Evolutionary conservation across 306 rosid genomes (phyloP).

Genomic region (Gastrolobium villosum): DNA sequence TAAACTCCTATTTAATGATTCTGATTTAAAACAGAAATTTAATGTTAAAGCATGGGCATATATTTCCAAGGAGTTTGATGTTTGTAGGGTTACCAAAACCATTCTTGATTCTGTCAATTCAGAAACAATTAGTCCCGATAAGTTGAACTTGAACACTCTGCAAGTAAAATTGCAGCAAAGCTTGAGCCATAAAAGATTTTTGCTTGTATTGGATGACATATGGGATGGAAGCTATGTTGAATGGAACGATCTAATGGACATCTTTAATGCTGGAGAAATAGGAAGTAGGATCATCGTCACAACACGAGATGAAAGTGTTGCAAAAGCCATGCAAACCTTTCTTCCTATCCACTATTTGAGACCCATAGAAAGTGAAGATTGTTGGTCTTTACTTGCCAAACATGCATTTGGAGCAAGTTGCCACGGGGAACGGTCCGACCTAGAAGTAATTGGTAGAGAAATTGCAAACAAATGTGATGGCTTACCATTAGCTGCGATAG

Average conservation of each 20-base stretch:
- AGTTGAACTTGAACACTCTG: slow-evolving; percentile 43
- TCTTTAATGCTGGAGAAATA: too few species aligned
- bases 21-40: not conserved
- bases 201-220: slow-evolving; percentile 48
- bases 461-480: slow-evolving; percentile 57
- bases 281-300: too few species aligned
- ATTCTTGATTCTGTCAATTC: slow-evolving; percentile 40
- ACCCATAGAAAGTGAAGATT: too few species aligned
- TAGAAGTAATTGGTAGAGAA: slow-evolving; percentile 49
- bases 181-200: too few species aligned
- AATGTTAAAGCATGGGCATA: slow-evolving; percentile 19
- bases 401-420: too few species aligned
- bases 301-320: too few species aligned
- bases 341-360: too few species aligned
- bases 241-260: slow-evolving; percentile 46
- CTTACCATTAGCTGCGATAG: slow-evolving; percentile 57
- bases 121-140: slow-evolving; percentile 33
- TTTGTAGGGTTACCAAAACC: slow-evolving; percentile 46
- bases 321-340: too few species aligned
- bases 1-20: slow-evolving; percentile 19
- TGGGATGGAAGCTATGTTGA: slow-evolving; percentile 49
- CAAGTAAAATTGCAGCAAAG: too few species aligned
- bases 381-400: too few species aligned
- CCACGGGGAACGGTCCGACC: not conserved
- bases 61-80: slow-evolving; percentile 52